phyloP scores from a whole-genome alignment of 2,329 filamentous ascomycete species.

The Ceratocystis lukuohia region DNA sequence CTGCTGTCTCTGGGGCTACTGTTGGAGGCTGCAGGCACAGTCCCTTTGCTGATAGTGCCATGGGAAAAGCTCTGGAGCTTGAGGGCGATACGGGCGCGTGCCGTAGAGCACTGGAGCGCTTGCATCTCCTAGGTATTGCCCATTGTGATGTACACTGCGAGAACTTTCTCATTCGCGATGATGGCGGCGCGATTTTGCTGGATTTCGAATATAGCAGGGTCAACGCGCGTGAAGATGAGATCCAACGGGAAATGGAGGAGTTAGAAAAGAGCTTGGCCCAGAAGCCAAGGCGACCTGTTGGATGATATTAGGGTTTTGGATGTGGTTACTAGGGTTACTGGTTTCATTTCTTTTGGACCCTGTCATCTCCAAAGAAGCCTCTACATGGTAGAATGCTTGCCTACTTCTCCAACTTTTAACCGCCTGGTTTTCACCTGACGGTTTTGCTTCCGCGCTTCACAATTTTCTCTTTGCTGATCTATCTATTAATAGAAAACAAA shows the following conservation, averaged over 20 bases:
- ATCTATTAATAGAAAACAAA: constrained; percentile 2
- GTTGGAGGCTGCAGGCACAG: no score
- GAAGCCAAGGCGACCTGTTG: background rate
- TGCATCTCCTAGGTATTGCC: constrained; percentile 7
- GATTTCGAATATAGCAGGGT: constrained; percentile 13
- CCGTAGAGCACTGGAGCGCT: background rate
- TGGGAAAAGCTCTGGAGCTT: background rate
- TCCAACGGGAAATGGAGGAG: constrained; percentile 8
- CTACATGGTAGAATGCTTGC: background rate
- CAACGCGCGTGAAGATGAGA: background rate
- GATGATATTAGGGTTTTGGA: background rate
- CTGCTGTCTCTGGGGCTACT: background rate
- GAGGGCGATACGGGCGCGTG: constrained; percentile 1
- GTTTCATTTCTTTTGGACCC: background rate
- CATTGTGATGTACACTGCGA: constrained; percentile 11
- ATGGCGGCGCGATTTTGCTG: constrained; percentile 4
- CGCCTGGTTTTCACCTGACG: background rate
- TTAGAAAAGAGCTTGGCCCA: background rate
- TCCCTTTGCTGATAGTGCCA: background rate
- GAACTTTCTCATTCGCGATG: constrained; percentile 7
- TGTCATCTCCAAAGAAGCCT: background rate
- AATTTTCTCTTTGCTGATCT: background rate
- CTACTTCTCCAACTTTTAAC: background rate
- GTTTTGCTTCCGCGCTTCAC: background rate
- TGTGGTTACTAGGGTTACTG: background rate